These are phyloP conservation scores for Cladosporium sp. DNA, from an alignment of 2,329 filamentous ascomycete species.

Conservation along the genomic window DNA sequence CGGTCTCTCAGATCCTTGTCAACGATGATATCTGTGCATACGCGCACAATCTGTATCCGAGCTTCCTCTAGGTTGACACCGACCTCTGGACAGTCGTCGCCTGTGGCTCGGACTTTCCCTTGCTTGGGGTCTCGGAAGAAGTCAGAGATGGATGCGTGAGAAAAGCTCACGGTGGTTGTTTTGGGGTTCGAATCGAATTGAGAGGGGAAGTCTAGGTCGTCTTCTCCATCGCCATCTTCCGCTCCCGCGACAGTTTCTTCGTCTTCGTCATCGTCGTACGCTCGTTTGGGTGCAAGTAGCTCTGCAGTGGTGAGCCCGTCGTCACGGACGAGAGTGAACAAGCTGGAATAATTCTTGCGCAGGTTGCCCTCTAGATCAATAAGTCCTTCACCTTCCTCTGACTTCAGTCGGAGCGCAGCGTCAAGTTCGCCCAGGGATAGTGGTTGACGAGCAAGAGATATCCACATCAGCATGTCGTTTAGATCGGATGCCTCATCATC, in stretches of 20 bases:
- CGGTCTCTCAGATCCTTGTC: slow-evolving; percentile 8
- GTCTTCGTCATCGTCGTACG: slow-evolving; percentile 4
- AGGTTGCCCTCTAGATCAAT: slow-evolving; percentile 46
- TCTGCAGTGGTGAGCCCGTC: slow-evolving; percentile 21
- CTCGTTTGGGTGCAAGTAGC: slow-evolving; percentile 8
- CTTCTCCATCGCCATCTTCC: slow-evolving; percentile 13
- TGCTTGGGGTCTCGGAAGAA: slow-evolving; percentile 20
- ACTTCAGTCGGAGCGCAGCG: slow-evolving; percentile 46
- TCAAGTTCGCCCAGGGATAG: slow-evolving; percentile 51
- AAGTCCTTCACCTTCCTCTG: slow-evolving; percentile 42
- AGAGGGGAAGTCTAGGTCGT: slow-evolving; percentile 10
- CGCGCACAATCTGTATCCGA: slow-evolving; percentile 5
- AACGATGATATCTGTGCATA: neutral
- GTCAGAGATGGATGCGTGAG: slow-evolving; percentile 21
- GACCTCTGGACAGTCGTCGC: neutral
- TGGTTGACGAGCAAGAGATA: slow-evolving; percentile 49
- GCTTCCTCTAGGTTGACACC: slow-evolving; percentile 13
- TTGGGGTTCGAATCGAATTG: slow-evolving; percentile 21
- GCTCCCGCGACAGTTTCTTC: slow-evolving; percentile 6
- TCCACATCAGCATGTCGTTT: slow-evolving; percentile 53
- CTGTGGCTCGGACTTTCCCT: slow-evolving; percentile 12
- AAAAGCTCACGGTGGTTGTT: slow-evolving; percentile 22
- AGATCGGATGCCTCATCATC: slow-evolving; percentile 45
- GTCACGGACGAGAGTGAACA: slow-evolving; percentile 38
- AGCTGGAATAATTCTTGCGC: slow-evolving; percentile 50